Evolutionary conservation across 2,329 filamentous ascomycete species (phyloP).

Genomic region (Epichloe brachyelytri): DNA sequence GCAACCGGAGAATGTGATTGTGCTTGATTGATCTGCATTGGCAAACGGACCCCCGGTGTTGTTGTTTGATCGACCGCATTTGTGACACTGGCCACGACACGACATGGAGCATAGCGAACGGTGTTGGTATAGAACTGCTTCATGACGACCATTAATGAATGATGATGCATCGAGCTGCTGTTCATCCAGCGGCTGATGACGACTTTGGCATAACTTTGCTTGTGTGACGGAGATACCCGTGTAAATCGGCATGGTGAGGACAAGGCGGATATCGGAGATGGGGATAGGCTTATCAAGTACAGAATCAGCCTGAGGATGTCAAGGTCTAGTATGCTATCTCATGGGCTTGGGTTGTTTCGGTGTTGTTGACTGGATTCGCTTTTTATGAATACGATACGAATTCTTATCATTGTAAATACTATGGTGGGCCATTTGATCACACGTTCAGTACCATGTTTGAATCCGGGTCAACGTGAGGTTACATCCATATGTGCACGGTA

Average conservation of each 20-base stretch:
- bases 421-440: background rate
- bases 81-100: background rate
- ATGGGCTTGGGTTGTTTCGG: background rate
- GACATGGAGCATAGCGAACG: constrained; percentile 4
- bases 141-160: background rate
- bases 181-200: background rate
- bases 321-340: background rate
- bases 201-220: background rate
- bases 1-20: constrained; percentile 17
- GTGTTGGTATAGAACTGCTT: constrained; percentile 6
- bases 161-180: background rate
- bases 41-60: background rate
- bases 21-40: constrained; percentile 16
- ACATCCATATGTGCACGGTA: background rate
- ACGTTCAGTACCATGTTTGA: background rate
- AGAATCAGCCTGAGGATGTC: background rate
- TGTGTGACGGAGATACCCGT: constrained; percentile 3
- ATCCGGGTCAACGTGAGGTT: background rate
- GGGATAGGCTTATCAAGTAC: background rate
- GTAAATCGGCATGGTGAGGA: background rate
- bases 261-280: background rate
- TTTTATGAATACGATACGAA: background rate
- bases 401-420: background rate
- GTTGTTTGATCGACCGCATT: background rate
- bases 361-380: background rate